phyloP scores from a whole-genome alignment of 345 rosid genomes.

The Carallia pectinifolia region DNA sequence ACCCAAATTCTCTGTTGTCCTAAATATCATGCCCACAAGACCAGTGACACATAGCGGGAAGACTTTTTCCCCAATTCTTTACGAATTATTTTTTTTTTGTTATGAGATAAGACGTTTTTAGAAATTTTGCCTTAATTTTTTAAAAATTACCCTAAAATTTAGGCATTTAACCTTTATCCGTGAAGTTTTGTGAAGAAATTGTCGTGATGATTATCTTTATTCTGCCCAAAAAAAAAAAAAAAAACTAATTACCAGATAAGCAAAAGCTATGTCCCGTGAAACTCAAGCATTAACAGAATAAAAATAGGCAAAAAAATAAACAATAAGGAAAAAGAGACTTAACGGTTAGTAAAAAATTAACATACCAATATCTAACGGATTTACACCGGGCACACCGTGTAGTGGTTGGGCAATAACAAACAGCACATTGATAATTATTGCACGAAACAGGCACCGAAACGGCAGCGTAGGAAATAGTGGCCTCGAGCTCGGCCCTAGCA shows the following conservation, averaged over 20 bases:
- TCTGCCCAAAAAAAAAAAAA: background rate
- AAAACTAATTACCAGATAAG: background rate
- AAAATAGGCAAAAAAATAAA: background rate
- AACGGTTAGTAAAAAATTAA: slow-evolving; percentile 2
- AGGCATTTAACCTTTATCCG: no score
- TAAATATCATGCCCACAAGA: background rate
- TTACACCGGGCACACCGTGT: slow-evolving; percentile 88
- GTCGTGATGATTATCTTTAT: no score
- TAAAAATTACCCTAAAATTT: no score
- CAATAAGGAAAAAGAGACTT: background rate
- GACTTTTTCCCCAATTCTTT: no score
- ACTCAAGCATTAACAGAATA: background rate
- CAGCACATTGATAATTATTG: slow-evolving; percentile 56
- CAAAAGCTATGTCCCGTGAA: background rate
- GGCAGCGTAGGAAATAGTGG: slow-evolving; percentile 42
- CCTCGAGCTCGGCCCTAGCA: slow-evolving; percentile 82
- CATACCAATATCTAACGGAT: slow-evolving; percentile 87
- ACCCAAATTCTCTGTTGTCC: background rate
- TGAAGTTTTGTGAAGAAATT: no score
- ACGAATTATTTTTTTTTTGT: no score
- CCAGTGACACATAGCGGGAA: no score
- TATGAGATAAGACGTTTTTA: no score
- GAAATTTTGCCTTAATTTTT: no score
- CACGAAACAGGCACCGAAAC: slow-evolving; percentile 34
- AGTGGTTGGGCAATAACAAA: slow-evolving; percentile 71